phyloP scores from a whole-genome alignment of 2,329 filamentous ascomycete genomes.

The Aspergillus ochraceoroseus region DNA sequence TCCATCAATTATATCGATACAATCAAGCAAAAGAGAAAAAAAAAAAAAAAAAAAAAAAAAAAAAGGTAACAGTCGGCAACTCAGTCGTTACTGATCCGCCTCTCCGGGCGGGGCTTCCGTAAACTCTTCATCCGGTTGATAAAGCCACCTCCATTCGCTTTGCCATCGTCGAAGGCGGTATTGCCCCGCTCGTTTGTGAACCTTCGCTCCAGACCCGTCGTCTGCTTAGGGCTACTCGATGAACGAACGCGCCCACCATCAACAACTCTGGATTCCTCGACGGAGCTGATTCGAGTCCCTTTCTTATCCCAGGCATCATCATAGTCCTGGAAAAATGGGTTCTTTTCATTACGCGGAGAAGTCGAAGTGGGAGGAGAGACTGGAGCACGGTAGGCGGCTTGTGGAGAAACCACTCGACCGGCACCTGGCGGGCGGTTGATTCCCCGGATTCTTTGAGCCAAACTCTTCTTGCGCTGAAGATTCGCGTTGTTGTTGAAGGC shows the following conservation, averaged over 20 bases:
- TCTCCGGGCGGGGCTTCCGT: slow-evolving; percentile 51
- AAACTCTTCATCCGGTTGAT: slow-evolving; percentile 76
- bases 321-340: slow-evolving; percentile 82
- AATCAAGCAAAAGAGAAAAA: background rate
- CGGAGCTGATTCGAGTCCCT: slow-evolving; percentile 53
- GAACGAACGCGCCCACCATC: slow-evolving; percentile 41
- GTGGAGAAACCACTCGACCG: slow-evolving; percentile 56
- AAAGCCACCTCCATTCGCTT: slow-evolving; percentile 57
- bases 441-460: slow-evolving; percentile 84
- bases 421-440: slow-evolving; percentile 61
- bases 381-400: slow-evolving; percentile 34
- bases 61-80: background rate
- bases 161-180: slow-evolving; percentile 36
- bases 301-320: slow-evolving; percentile 63
- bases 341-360: slow-evolving; percentile 49
- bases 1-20: too few relatives aligned
- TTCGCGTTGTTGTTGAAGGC: slow-evolving; percentile 47
- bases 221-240: slow-evolving; percentile 57
- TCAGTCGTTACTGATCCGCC: slow-evolving; percentile 34
- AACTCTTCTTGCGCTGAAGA: slow-evolving; percentile 84
- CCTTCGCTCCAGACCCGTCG: slow-evolving; percentile 56
- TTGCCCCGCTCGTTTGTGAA: slow-evolving; percentile 53
- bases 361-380: slow-evolving; percentile 31
- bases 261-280: slow-evolving; percentile 42
- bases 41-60: too few relatives aligned